phyloP scores from a whole-genome alignment of 345 rosid species.

The Aquilaria yunnanensis region DNA sequence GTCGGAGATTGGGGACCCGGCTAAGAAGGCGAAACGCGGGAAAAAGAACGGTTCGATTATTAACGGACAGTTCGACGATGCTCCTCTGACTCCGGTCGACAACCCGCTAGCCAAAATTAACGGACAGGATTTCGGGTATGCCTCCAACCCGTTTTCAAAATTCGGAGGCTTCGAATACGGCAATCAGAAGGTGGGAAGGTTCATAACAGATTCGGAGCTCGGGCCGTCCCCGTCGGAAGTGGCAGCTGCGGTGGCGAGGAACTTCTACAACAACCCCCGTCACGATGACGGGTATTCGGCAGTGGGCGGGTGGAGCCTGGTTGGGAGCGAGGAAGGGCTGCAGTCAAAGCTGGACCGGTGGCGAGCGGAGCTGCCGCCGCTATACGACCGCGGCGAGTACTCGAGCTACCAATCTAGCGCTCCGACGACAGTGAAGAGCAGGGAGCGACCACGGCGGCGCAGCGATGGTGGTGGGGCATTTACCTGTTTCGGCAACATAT shows the following conservation, averaged over 20 bases:
- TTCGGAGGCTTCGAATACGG: slow-evolving; percentile 18
- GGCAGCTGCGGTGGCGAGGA: slow-evolving; percentile 49
- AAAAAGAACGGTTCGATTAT: neutral
- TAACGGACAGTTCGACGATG: neutral
- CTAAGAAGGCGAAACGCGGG: neutral
- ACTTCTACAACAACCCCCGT: slow-evolving; percentile 11
- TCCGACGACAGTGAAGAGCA: slow-evolving; percentile 2
- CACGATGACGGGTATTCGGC: slow-evolving; percentile 51
- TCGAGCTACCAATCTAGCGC: slow-evolving; percentile 29
- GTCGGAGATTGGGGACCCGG: slow-evolving; percentile 5
- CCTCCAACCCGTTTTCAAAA: neutral
- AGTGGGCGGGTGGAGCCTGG: slow-evolving; percentile 46
- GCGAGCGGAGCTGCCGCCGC: slow-evolving; percentile 72
- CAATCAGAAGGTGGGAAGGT: slow-evolving; percentile 20
- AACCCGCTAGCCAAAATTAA: neutral
- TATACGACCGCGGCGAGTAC: slow-evolving; percentile 36
- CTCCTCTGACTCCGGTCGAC: neutral
- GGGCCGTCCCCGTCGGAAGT: slow-evolving; percentile 94
- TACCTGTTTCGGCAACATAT: slow-evolving; percentile 62
- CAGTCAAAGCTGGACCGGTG: slow-evolving; percentile 78
- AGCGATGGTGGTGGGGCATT: slow-evolving; percentile 40
- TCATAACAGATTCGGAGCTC: slow-evolving; percentile 58
- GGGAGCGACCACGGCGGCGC: slow-evolving; percentile 28
- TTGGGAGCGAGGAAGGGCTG: slow-evolving; percentile 68
- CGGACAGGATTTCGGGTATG: slow-evolving; percentile 8